Base-by-base conservation (phyloP, 768 basidiomycete genomes). In the Naganishia onofrii region DNA sequence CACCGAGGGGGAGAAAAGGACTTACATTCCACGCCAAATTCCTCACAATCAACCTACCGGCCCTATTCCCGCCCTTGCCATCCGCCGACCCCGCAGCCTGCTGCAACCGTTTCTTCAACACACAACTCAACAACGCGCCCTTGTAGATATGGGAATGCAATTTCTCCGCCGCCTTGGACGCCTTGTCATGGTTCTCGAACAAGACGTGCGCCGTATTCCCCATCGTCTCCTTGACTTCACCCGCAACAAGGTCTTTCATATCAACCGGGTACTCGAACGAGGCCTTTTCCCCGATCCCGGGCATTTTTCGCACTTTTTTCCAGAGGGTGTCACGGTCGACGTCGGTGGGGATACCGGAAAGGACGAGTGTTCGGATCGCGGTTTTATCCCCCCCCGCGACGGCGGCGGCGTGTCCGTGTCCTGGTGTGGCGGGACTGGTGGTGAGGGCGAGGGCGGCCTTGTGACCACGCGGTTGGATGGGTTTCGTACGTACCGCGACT, bases 61-160 rank as follows among this genome's bases (percentile, higher is more conserved):
- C 87, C 70, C 88, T 88, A 76, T 84, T 90, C 0, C 89, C 89
- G 1, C 72, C 68, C 48, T 77, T 76, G 13, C 82, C 82, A 31
- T 78, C 79, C 5, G 85, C 84, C 1, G 84, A 80, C 32, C 78
- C 79, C 15, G 74, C 74, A 32, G 79, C 80, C 13, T 76, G 78
- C 72, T 82, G 82, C 9, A 91, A 82, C 19, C 91, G 87, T 77
- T 92, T 92, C 84, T 95, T 93, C 58, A 95, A 85, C 8, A 89
- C 88, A 17, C 89, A 91, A 2, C 90, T 92, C n/a, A 97, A 86
- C 5, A 93, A 83, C 10, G 85, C 84, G 48, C 93, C 92, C 78
- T 95, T 94, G 86, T 90, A 95, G 32, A 93, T 89, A 77, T 94
- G 92, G 0, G 91, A 92, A 77, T 98, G 92, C 1, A 98, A 85